Base-by-base conservation (phyloP, 2,329 filamentous ascomycete species). In the Ceratocystis alfenasii region DNA sequence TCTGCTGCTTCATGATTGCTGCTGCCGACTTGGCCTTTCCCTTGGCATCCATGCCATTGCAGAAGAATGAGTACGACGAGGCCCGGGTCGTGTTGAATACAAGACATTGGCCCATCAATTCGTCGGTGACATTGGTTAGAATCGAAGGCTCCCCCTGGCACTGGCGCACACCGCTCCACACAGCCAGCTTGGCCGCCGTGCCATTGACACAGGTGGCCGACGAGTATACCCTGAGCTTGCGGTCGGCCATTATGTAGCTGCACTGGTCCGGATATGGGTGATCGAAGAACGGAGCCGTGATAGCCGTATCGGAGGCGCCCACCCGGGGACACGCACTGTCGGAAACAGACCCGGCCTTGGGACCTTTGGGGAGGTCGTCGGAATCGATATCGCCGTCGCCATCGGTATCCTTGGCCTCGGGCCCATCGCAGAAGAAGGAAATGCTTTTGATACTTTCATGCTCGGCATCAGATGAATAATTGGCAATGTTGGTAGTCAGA, bases 131-230 rank as follows among this genome's bases (percentile, higher is more conserved):
- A 17, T 84, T 84, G 25, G 83, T 81, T 66, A 91, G 79, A 33
- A 90, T 83, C 0, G 87, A 90, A 0, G 86, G 85, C 69, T 87
- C 79, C 75, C 84, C 89, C 77, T 89, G 90, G 74, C 88, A 88
- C 5, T 82, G 77, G 62, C 85, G 75, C 72, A 78, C 81, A 71
- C 86, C 79, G 4, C 87, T 86, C 53, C 72, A 72, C n/a, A 71
- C 65, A 28, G 70, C 67, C 5, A 74, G 59, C 53, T 67, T 69
- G 0, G 70, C 72, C 1, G 71, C 71, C 25, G 69, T 70, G 4
- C n/a, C 63, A 20, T 69, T 65, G 50, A 41, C 61, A 41, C 68
- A 69, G 1, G 63, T 67, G 7, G 68, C 68, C 6, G 65, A 10
- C 15, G 41, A 62, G 63, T 64, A 69, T 10, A 69, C 67, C 22